phyloP scores from a whole-genome alignment of 805 yeast genomes.

The Candida chilensis region DNA sequence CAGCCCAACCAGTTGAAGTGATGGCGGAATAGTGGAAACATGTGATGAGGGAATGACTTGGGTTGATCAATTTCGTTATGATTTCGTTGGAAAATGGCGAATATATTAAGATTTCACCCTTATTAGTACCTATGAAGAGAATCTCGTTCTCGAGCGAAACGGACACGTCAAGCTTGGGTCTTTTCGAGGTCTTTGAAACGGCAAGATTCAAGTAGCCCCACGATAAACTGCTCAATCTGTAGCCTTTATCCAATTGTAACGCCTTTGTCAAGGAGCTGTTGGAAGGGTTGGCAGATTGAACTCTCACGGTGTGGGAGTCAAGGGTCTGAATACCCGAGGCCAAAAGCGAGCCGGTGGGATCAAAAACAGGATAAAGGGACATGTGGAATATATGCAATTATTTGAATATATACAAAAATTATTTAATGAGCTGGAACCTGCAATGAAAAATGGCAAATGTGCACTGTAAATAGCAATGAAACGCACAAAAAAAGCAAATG shows the following conservation, averaged over 20 bases:
- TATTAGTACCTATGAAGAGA: slow-evolving; percentile 54
- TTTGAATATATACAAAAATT: too few relatives aligned
- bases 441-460: too few relatives aligned
- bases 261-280: slow-evolving; percentile 34
- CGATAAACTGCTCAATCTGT: slow-evolving; percentile 34
- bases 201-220: slow-evolving; percentile 34
- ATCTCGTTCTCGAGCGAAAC: slow-evolving; percentile 27
- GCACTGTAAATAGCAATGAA: too few relatives aligned
- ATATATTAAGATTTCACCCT: slow-evolving; percentile 56
- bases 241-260: slow-evolving; percentile 42
- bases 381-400: too few relatives aligned
- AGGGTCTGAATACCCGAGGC: slow-evolving; percentile 62
- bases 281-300: slow-evolving; percentile 40
- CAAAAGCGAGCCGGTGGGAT: slow-evolving; percentile 49
- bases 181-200: slow-evolving; percentile 6
- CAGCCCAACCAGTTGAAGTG: slow-evolving; percentile 43
- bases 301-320: slow-evolving; percentile 62
- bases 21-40: slow-evolving; percentile 35
- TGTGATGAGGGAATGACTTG: slow-evolving; percentile 35
- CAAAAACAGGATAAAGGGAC: slow-evolving; percentile 41
- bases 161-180: slow-evolving; percentile 15
- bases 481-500: too few relatives aligned
- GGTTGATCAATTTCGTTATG: slow-evolving; percentile 38
- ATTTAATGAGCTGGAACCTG: too few relatives aligned
- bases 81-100: slow-evolving; percentile 59